Base-by-base conservation (phyloP, 352 stramenopile genomes). In the Thalassiosira delicatula region DNA sequence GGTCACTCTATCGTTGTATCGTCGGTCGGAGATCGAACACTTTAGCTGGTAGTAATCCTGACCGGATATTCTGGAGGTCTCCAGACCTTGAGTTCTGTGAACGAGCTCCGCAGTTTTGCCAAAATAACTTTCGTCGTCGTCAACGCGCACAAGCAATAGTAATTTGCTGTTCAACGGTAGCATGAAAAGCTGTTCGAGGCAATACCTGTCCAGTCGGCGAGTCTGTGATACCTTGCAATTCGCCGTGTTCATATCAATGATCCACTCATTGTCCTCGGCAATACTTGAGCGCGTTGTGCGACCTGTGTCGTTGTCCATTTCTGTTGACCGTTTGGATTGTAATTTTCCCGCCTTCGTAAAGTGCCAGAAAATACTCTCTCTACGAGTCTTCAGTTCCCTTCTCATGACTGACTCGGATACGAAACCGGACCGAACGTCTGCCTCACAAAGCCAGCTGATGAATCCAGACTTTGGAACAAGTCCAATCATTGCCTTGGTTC, bases 401-500 rank as follows among this genome's bases (percentile, higher is more conserved):
- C 17, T 49, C 8, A 49, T 49, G 8, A 17, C 17, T 8, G 40
- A 8, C 8, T 8, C 8, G 8, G 40, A 17, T 8, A 49, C 40
- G 8, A 17, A 8, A 8, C 40, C 40, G 8, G 40, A 17, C 8
- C 8, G 17, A 17, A 17, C 40, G 17, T 49, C 8, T 17, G 8
- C 40, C 8, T 49, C 17, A 8, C 40, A 17, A 8, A 49, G 8
- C 40, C 40, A 49, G 17, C 8, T 49, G 40, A 49, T 8, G 40
- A 49, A 49, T 17, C 8, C 17, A 17, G 40, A 17, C 40, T 49
- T 49, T 8, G 40, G 40, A 49, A 49, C 40, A 17, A 49, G 40
- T 8, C 25, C 53, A 61, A 61, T 9, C n/a, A 61, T 78, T 57
- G 68, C 44, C 32, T 27, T 76, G 65, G 33, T n/a, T 71, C 76